Evolutionary conservation across 306 rosid genomes (phyloP), one percentile per base, ranked within the genome.

Genomic region (Alnus glutinosa): DNA sequence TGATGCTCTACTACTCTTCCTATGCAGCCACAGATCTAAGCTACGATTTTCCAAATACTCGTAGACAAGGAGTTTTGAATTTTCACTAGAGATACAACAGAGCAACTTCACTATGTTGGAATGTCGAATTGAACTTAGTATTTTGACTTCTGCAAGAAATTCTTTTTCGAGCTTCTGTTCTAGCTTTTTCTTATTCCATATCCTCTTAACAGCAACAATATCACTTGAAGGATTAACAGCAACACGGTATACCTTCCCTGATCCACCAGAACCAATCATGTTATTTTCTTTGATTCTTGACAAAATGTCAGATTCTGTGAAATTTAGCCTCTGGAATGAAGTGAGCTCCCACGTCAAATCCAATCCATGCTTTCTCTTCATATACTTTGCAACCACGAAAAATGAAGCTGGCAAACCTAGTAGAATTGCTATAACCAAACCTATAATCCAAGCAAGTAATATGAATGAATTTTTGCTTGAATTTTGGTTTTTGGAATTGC

Each of bases 261-360:
- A 89, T 5, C 98, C 98, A 7, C 98, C 98, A 52, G 84, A 77
- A 54, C 98, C 98, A 39, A 94, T 82, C 7, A 88, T 39, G 52
- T 92, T 89, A 9, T 73, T 57, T 30, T 84, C 88, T 0, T 42
- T 82, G 23, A 89, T 39, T 47, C 85, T 89, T 8, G 91, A 80
- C n/a, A 87, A 34, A 8, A 92, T 89, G 39, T 84, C 83, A n/a
- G 90, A 77, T 76, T 84, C 83, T 3, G 86, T 86, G 89, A 94
- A 94, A 64, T 81, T 79, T 69, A 88, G 76, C 80, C 85, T 91
- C 77, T 92, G 97, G 76, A 94, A 94, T 57, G 91, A 68, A 66
- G 72, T 85, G 66, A 92, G 84, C 82, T 94, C 89, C 97, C 95
- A 89, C 62, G 77, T 81, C 7, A 81, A 55, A 54, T 86, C 82